Evolutionary conservation across 768 basidiomycete species (phyloP), one percentile per base, ranked within the genome.

Genomic region (Boletus barrowsii): DNA sequence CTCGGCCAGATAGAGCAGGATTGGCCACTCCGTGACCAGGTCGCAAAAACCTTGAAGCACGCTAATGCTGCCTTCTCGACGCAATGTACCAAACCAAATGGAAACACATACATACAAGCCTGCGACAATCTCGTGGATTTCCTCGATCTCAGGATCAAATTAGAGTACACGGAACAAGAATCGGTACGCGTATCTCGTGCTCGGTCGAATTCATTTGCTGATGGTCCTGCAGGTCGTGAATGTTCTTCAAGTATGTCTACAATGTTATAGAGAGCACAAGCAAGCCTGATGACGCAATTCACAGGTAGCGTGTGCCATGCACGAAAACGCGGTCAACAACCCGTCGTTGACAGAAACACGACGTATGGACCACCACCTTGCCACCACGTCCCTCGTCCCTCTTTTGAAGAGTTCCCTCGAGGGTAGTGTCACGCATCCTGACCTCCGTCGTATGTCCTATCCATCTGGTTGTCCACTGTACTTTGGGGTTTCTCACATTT

Each of bases 251-350:
- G 66, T 63, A 51, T 20, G 57, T 39, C 29, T 4, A 7, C 45
- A 10, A 14, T 17, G 18, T n/a, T 20, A 17, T 18, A 8, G 40
- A 30, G 37, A 29, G 35, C 17, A 10, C 10, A 14, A 42, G 8
- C 10, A 14, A 42, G 8, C 36, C 45, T 61, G 20, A 59, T 40
- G 13, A 49, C 11, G 15, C 18, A 39, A 18, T 20, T 6, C 42
- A 35, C 47, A 66, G 64, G 24, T 65, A 36, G 64, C 65, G 3
- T 55, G 52, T 36, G 62, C 62, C 5, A 53, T 66, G 65, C 65
- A 65, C 9, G 57, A 68, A 55, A 65, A 48, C n/a, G 63, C 60
- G 13, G 13, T 65, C 48, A 65, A 53, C 2, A 59, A 62, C 22
- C 20, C 36, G 9, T 1, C 7, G 13, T 55, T 66, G 52, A 40